Percentiles rank a stretch among this genome's conserved stretches.
phyloP scores from a whole-genome alignment of 1,284 basidiomycete genomes.

The Ustilago nuda region DNA sequence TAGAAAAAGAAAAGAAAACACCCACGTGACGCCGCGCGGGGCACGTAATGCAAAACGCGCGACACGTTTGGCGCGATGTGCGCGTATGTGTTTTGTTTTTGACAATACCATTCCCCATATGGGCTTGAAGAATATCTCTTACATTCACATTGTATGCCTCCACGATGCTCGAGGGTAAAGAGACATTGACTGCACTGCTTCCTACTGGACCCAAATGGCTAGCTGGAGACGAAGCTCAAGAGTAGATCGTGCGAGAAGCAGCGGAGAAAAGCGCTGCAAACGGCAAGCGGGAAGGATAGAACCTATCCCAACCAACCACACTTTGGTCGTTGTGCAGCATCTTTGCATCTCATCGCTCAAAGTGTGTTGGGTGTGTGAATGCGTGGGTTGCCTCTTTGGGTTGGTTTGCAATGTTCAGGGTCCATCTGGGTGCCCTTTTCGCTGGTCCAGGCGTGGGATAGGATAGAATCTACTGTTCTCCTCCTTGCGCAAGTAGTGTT shows the following conservation, averaged over 20 bases:
- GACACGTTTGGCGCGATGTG: constrained; percentile 3
- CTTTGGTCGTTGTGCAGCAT: constrained; percentile 2
- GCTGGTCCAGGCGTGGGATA: not conserved
- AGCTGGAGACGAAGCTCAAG: no score
- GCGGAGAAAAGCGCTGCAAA: constrained; percentile 10
- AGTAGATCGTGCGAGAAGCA: constrained; percentile 10
- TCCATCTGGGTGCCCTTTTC: constrained; percentile 12
- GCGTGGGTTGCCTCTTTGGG: constrained; percentile 32
- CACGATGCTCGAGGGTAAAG: not conserved
- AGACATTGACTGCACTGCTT: not conserved
- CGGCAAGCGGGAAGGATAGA: constrained; percentile 31
- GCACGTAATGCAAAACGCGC: no score
- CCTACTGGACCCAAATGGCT: no score
- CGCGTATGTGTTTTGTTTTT: not conserved
- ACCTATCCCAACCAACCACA: constrained; percentile 28
- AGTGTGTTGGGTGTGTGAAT: not conserved
- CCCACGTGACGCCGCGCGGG: no score
- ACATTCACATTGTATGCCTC: no score
- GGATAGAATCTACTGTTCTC: constrained; percentile 38
- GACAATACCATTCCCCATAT: not conserved
- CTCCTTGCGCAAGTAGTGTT: not conserved
- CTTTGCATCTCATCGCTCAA: constrained; percentile 33
- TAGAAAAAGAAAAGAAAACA: constrained; percentile 1
- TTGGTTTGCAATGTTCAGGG: constrained; percentile 22
- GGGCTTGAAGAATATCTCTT: no score